Evolutionary conservation across 768 basidiomycete species (phyloP).

Genomic region (Hortiboletus campestris): DNA sequence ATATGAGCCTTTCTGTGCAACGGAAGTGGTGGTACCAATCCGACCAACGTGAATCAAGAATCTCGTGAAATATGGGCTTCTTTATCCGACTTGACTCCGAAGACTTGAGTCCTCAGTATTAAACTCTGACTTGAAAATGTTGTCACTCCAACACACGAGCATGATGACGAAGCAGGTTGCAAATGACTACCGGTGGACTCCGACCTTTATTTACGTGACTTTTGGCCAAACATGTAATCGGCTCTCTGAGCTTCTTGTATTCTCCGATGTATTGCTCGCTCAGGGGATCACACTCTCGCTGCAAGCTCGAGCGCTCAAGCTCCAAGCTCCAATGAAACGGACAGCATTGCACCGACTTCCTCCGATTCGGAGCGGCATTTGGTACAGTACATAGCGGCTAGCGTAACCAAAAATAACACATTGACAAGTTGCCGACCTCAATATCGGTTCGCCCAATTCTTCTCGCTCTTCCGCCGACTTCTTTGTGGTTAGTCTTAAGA

Average conservation of each 20-base stretch:
- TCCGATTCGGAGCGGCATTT: background rate
- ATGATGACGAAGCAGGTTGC: background rate
- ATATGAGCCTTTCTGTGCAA: constrained; percentile 13
- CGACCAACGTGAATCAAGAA: constrained; percentile 6
- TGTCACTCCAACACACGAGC: background rate
- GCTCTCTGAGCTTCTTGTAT: background rate
- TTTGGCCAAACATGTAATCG: constrained; percentile 18
- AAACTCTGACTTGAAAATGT: background rate
- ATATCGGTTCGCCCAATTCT: background rate
- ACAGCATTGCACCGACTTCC: background rate
- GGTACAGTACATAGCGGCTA: background rate
- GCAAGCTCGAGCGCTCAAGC: no score
- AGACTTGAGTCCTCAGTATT: background rate
- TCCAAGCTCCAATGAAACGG: background rate
- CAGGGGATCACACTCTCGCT: background rate
- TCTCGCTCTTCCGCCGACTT: background rate
- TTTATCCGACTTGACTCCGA: background rate
- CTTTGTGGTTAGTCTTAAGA: background rate
- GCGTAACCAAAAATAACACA: background rate
- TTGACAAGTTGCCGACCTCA: constrained; percentile 6
- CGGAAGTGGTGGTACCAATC: constrained; percentile 4
- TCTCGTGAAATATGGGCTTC: background rate
- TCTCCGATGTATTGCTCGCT: constrained; percentile 1
- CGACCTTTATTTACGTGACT: constrained; percentile 14
- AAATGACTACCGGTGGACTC: background rate